These are phyloP conservation scores for Beauveria brongniartii DNA, from an alignment of 2,329 filamentous ascomycete genomes.

Conservation along the genomic window DNA sequence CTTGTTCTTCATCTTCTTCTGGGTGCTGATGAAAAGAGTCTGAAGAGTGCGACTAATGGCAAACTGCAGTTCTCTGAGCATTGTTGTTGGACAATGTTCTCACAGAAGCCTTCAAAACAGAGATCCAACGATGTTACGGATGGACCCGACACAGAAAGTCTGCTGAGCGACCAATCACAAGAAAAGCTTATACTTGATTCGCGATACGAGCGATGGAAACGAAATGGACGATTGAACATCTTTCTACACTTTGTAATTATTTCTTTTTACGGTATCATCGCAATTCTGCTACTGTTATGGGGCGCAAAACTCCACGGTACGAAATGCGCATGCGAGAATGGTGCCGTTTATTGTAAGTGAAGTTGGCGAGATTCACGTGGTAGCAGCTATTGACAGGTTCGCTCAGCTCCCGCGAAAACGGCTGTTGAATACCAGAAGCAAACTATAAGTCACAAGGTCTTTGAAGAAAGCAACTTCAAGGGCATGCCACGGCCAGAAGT, in stretches of 20 bases:
- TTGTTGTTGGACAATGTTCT: not conserved
- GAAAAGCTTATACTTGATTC: not conserved
- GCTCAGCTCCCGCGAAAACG: constrained; percentile 6
- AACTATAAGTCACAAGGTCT: not conserved
- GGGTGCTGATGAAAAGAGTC: not conserved
- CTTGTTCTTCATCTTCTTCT: not conserved
- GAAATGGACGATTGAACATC: not conserved
- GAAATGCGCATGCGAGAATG: constrained; percentile 1
- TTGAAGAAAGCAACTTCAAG: constrained; percentile 2
- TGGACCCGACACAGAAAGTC: not conserved
- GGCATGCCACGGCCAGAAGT: constrained; percentile 8
- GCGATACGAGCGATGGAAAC: not conserved
- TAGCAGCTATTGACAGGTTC: not conserved
- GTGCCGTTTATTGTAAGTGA: constrained; percentile 8
- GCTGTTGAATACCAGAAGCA: constrained; percentile 9
- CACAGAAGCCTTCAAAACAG: not conserved
- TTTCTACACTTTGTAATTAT: not conserved
- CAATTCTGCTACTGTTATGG: constrained; percentile 3
- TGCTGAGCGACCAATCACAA: constrained; percentile 3
- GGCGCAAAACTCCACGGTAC: not conserved
- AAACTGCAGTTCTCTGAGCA: not conserved
- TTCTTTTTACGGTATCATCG: not conserved
- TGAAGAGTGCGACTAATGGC: not conserved
- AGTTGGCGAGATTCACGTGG: too few relatives aligned
- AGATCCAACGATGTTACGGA: not conserved